Base-by-base conservation (phyloP, 148 eudicot species). In the Spergularia marina region DNA sequence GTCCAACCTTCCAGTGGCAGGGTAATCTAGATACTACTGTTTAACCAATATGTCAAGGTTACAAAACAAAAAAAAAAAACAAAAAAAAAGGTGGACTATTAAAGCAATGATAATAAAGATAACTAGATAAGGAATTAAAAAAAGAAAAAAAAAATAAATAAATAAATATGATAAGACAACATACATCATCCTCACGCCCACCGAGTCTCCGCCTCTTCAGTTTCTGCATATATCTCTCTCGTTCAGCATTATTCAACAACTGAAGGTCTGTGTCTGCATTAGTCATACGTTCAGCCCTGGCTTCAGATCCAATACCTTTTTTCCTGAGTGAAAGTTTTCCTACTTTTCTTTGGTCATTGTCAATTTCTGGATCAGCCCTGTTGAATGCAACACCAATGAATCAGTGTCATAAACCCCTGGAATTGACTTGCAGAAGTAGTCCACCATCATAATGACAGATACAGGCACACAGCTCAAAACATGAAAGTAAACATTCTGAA, bases 221-320 rank as follows among this genome's bases (percentile, higher is more conserved):
- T 81, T 89, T 95, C 76, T 83, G 85, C 80, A 92, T 72, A 81
- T 86, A 87, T 80, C 97, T 86, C 59, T 84, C 88, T 74, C 96
- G 77, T 80, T 95, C 97, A 49, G 85, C 78, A 70, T 76, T 84
- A 72, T 84, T 83, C 66, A 95, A 80, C 86, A 95, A 80, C 83
- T 89, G 88, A 55, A 92, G 78, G 83, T 95, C 96, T 58, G 79
- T 74, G 83, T 95, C 94, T 52, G 97, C 83, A 80, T 89, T 95
- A 58, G 86, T 96, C 85, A 89, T 83, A 60, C 87, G 91, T 73
- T 89, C 97, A 66, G 96, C 89, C 86, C 94, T 92, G 55, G 82
- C 97, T 82, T 92, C 94, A 5, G 98, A 95, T 51, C 98, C 98
- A 68, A 95, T 84, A 74, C 97, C 97, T 81, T 92, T 94, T 82